These are phyloP conservation scores for Tulasnella sp. DNA, from an alignment of 768 basidiomycete genomes.

Conservation along the genomic window DNA sequence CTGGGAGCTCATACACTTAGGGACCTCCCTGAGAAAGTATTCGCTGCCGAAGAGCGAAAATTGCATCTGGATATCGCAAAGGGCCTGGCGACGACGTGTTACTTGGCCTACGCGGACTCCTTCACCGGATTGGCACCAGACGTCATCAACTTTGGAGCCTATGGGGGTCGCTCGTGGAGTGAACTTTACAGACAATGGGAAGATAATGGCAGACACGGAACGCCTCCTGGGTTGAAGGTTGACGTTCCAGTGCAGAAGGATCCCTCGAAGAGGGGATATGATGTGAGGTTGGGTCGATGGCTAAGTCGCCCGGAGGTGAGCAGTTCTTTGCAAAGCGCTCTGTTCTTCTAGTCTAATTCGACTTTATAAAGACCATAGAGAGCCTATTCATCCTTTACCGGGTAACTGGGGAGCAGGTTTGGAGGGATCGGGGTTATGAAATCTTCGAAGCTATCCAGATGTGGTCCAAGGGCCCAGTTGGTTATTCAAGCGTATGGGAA, in stretches of 20 bases:
- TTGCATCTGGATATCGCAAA: slow-evolving; percentile 75
- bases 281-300: slow-evolving; percentile 52
- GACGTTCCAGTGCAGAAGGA: slow-evolving; percentile 5
- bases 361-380: slow-evolving; percentile 61
- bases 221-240: slow-evolving; percentile 24
- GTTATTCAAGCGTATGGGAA: slow-evolving; percentile 60
- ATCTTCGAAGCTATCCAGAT: slow-evolving; percentile 70
- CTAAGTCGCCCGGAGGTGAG: slow-evolving; percentile 71
- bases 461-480: slow-evolving; percentile 58
- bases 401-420: slow-evolving; percentile 64
- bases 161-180: slow-evolving; percentile 51
- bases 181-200: slow-evolving; percentile 51
- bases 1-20: slow-evolving; percentile 60
- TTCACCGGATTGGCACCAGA: slow-evolving; percentile 71
- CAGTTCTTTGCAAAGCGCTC: background rate
- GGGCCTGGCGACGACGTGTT: slow-evolving; percentile 73
- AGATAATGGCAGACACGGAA: slow-evolving; percentile 38
- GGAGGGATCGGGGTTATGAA: slow-evolving; percentile 72
- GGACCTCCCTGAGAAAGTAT: slow-evolving; percentile 56
- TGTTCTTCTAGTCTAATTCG: background rate
- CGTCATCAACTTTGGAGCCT: slow-evolving; percentile 49
- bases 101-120: slow-evolving; percentile 70
- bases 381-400: slow-evolving; percentile 73
- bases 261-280: slow-evolving; percentile 56
- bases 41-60: slow-evolving; percentile 56